Percentiles rank a stretch among this genome's conserved stretches.
phyloP scores from a whole-genome alignment of 108 stramenopile species.

The Phaeodactylum tricornutum region DNA sequence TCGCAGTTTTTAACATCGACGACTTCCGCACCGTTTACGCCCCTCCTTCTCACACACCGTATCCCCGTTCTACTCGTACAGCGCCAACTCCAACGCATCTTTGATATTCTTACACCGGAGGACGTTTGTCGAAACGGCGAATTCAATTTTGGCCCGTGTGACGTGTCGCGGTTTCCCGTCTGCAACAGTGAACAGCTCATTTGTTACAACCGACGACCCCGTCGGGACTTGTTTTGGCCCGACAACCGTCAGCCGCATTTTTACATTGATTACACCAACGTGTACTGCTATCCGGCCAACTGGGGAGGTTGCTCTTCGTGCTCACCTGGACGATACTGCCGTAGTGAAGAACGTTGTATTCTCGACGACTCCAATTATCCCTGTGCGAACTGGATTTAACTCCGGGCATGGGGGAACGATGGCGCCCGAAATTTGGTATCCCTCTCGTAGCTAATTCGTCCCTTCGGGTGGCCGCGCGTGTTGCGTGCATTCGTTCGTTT shows the following conservation, averaged over 20 bases:
- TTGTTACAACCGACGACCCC: slow-evolving; percentile 51
- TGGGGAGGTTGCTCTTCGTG: slow-evolving; percentile 43
- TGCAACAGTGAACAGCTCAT: slow-evolving; percentile 20
- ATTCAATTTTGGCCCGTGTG: slow-evolving; percentile 23
- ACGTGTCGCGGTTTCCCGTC: slow-evolving; percentile 20
- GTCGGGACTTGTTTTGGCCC: slow-evolving; percentile 28
- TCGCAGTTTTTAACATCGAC: neutral
- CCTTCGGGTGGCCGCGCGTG: no score
- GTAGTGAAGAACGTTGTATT: slow-evolving; percentile 35
- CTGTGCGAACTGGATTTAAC: slow-evolving; percentile 38
- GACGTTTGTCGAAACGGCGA: slow-evolving; percentile 28
- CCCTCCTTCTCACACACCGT: slow-evolving; percentile 6
- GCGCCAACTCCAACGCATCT: neutral
- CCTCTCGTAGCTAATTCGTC: no score
- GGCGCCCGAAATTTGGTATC: no score
- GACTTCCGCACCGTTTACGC: neutral
- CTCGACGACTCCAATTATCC: slow-evolving; percentile 38
- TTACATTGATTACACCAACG: slow-evolving; percentile 27
- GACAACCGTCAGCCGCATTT: slow-evolving; percentile 35
- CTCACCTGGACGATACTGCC: slow-evolving; percentile 48
- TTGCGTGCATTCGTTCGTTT: no score
- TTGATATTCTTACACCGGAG: slow-evolving; percentile 2
- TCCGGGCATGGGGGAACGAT: no score
- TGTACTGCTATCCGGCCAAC: slow-evolving; percentile 31
- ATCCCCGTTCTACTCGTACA: neutral